Evolutionary conservation across 2,329 filamentous ascomycete species (phyloP), one percentile per base, ranked within the genome.

Genomic region (Cordyceps militaris): DNA sequence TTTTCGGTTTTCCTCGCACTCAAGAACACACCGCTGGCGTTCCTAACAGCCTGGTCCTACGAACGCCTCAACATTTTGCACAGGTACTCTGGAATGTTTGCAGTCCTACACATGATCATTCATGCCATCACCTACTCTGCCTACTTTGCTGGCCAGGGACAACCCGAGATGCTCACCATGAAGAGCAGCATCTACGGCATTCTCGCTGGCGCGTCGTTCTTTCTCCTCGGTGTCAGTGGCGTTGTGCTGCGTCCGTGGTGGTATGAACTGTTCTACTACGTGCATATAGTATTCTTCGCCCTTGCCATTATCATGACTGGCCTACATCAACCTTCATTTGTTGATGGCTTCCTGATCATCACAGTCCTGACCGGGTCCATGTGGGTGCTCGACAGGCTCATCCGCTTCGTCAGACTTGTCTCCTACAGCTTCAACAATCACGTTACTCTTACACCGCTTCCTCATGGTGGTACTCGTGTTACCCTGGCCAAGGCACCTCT

Each of bases 31-130:
- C 82, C 81, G 0, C 66, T 85, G 19, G 77, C 77, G 0, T 75
- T 76, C 59, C 61, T 85, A 11, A 78, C 78, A 1, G 70, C 75
- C 1, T 80, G 78, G 63, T 83, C 81, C 5, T 82, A 85, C 65
- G 82, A 85, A 60, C 74, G 79, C 21, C 74, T 85, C 53, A 84
- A 83, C 63, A 73, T 78, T 50, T 71, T 85, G 3, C 82, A 85
- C 62, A 78, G 78, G 58, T 69, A 80, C 19, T 74, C 76, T 4
- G 81, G 81, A 3, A 79, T 76, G 62, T 73, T 72, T 7, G 76
- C 78, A 19, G 72, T 83, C 26, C 57, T 72, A 34, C 70, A 72
- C 34, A 67, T 76, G 58, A 65, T 81, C 16, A 59, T 81, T 2
- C 81, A 84, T 56, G 73, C 68, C 2, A 69, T 68, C 23, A 64